Evolutionary conservation across 148 eudicot species (phyloP).

Genomic region (Dianthus caryophyllus): DNA sequence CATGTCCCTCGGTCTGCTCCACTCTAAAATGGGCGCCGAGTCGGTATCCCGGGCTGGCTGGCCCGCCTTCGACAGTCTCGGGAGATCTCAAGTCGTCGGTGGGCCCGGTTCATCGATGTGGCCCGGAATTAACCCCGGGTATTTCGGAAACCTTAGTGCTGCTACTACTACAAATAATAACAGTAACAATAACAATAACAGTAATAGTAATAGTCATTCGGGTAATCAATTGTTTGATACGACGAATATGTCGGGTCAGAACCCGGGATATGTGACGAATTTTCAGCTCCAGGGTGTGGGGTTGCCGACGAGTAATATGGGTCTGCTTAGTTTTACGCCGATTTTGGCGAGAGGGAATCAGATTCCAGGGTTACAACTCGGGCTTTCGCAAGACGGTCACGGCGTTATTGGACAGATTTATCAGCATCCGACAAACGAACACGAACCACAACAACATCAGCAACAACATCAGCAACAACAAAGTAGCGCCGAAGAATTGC

Average conservation of each 20-base stretch:
- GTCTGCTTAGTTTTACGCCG: conserved; percentile 61
- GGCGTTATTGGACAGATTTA: conserved; percentile 54
- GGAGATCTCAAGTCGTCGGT: too few relatives aligned
- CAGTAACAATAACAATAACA: too few relatives aligned
- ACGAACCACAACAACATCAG: conserved; percentile 18
- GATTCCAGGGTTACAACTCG: conserved; percentile 70
- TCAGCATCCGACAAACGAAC: conserved; percentile 38
- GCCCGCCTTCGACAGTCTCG: conserved; percentile 30
- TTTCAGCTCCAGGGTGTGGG: conserved; percentile 58
- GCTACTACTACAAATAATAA: too few relatives aligned
- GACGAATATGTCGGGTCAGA: too few relatives aligned
- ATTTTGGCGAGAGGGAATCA: conserved; percentile 50
- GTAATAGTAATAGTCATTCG: neutral
- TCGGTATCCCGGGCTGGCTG: conserved; percentile 8
- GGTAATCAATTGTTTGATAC: conserved; percentile 4
- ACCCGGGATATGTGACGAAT: conserved; percentile 38
- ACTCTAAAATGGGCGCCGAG: too few relatives aligned
- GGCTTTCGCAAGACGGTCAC: conserved; percentile 66
- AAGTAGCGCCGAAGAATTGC: conserved; percentile 28
- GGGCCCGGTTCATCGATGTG: conserved; percentile 37
- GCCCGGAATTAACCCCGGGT: conserved; percentile 39
- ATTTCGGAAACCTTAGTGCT: neutral
- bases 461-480: conserved; percentile 25
- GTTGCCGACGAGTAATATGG: conserved; percentile 41
- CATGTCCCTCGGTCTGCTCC: conserved; percentile 2